phyloP scores from a whole-genome alignment of 2,329 filamentous ascomycete genomes.

The Cucurbitaria berberidis region DNA sequence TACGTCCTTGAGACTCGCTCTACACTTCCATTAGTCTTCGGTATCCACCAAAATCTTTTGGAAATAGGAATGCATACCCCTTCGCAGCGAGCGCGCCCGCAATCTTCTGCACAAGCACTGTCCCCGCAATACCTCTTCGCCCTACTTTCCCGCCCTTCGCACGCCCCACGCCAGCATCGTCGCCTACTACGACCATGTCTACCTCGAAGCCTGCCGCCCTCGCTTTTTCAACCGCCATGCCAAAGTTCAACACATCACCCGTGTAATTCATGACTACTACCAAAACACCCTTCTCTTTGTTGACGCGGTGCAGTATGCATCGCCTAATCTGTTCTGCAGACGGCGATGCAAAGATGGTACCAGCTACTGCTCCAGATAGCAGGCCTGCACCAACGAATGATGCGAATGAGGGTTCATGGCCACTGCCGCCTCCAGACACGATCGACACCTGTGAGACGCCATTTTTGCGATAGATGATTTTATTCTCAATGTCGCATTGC shows the following conservation, averaged over 20 bases:
- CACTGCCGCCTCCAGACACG: conserved; percentile 85
- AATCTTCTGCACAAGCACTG: conserved; percentile 90
- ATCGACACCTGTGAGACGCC: conserved; percentile 70
- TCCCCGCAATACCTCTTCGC: conserved; percentile 86
- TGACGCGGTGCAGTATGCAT: conserved; percentile 75
- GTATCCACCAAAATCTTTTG: neutral
- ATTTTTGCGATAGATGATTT: conserved; percentile 60
- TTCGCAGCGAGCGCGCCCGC: conserved; percentile 79
- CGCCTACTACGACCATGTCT: conserved; percentile 90
- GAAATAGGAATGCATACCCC: conserved; percentile 55
- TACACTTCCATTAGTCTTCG: conserved; percentile 21
- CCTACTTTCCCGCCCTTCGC: conserved; percentile 88
- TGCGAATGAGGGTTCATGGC: conserved; percentile 88
- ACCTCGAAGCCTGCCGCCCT: conserved; percentile 76
- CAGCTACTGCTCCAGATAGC: conserved; percentile 80
- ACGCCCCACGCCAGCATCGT: conserved; percentile 89
- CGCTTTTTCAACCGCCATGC: conserved; percentile 91
- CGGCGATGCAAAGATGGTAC: conserved; percentile 85
- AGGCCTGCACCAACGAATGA: conserved; percentile 84
- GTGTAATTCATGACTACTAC: conserved; percentile 98
- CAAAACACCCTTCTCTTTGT: conserved; percentile 74
- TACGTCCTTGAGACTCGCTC: conserved; percentile 69
- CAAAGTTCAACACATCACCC: conserved; percentile 79
- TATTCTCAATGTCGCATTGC: conserved; percentile 78
- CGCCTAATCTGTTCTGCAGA: conserved; percentile 81